Conservation (phyloP, 352 stramenopile species). For the Labyrinthula sp. region DNA sequence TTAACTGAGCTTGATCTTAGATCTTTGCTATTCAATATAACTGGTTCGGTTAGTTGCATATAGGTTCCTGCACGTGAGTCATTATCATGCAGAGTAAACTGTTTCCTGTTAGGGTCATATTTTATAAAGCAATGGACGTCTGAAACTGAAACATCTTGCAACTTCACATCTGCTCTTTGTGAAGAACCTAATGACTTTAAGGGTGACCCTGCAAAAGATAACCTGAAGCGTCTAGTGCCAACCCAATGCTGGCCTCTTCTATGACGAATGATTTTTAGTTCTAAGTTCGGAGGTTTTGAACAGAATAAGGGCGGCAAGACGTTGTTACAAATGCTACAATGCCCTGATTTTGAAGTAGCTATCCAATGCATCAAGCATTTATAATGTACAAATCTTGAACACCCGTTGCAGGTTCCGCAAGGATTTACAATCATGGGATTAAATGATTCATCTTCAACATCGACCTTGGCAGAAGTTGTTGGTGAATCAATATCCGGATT, state of each 20-base stretch:
- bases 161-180: conserved; percentile 13
- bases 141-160: conserved; percentile 11
- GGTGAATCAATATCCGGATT: no score
- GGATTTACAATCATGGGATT: conserved; percentile 26
- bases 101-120: conserved; percentile 12
- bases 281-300: conserved; percentile 16
- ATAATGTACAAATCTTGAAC: conserved; percentile 23
- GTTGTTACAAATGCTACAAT: conserved; percentile 25
- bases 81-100: conserved; percentile 17
- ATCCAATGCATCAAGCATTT: conserved; percentile 28
- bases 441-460: no score
- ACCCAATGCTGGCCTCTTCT: conserved; percentile 18
- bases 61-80: conserved; percentile 26
- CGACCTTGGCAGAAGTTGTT: no score
- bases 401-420: conserved; percentile 22
- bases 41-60: conserved; percentile 7
- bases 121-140: conserved; percentile 7
- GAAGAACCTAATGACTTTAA: conserved; percentile 6
- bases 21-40: no score
- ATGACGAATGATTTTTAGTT: conserved; percentile 23
- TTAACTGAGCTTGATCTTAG: no score
- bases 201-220: conserved; percentile 12
- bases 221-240: conserved; percentile 14
- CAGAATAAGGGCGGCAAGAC: conserved; percentile 21
- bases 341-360: conserved; percentile 17